Evolutionary conservation across 257 asterid species (phyloP).

Genomic region (Rauvolfia tetraphylla): DNA sequence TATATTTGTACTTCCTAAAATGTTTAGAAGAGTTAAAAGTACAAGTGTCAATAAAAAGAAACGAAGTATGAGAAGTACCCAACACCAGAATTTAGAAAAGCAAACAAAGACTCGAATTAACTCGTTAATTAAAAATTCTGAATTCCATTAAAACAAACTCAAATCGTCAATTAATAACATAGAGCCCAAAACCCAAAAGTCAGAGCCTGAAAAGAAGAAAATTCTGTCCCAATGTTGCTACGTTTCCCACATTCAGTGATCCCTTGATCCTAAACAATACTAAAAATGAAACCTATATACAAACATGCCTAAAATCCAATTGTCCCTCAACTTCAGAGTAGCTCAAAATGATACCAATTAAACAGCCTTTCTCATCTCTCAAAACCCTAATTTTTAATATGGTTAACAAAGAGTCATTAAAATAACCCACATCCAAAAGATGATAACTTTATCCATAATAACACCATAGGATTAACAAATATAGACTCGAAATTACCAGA

Average conservation of each 20-base stretch:
- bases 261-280: not conserved
- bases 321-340: not conserved
- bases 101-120: not conserved
- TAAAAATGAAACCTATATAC: not conserved
- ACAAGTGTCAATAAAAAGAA: not conserved
- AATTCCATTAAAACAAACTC: not conserved
- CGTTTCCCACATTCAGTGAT: not conserved
- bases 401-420: not conserved
- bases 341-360: not conserved
- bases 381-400: conserved; percentile 12
- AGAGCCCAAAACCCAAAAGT: not conserved
- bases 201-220: not conserved
- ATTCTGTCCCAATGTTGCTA: not conserved
- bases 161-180: not conserved
- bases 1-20: not conserved
- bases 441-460: not conserved
- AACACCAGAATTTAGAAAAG: not conserved
- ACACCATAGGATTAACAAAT: not conserved
- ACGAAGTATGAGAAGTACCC: not conserved
- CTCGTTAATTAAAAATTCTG: no score
- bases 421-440: not conserved
- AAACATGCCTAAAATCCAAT: not conserved
- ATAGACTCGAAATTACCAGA: not conserved
- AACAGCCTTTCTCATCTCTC: not conserved
- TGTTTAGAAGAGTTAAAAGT: not conserved